Conservation (phyloP, 805 yeast species). For the Wickerhamiella spandovensis region DNA sequence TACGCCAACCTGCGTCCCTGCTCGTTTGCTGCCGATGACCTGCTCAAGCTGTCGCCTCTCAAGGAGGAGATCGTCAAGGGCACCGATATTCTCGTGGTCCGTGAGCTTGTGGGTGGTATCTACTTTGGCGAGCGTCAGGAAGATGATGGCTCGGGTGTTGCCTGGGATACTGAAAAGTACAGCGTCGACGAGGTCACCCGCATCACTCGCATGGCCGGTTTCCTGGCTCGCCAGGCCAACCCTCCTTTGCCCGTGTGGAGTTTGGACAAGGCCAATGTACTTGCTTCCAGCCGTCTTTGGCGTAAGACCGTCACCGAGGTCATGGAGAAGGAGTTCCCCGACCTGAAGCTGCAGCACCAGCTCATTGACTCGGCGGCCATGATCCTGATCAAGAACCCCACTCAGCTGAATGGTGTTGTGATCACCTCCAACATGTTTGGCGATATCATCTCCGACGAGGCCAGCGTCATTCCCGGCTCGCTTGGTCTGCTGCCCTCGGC, state of each 20-base stretch:
- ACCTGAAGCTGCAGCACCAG: constrained; percentile 77
- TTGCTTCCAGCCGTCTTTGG: constrained; percentile 95
- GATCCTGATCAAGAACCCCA: constrained; percentile 88
- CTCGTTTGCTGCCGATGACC: constrained; percentile 73
- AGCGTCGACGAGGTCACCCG: constrained; percentile 86
- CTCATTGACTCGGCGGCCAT: constrained; percentile 97
- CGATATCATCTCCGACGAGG: constrained; percentile 95
- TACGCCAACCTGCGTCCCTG: constrained; percentile 97
- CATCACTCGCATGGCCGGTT: constrained; percentile 97
- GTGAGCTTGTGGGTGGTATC: constrained; percentile 96
- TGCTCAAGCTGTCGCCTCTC: constrained; percentile 78
- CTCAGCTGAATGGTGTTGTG: constrained; percentile 80
- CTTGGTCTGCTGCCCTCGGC: constrained; percentile 93
- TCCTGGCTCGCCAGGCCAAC: constrained; percentile 78
- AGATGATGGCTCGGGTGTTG: constrained; percentile 75
- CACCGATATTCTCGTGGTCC: constrained; percentile 81
- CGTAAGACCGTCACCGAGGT: constrained; percentile 82
- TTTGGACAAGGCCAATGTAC: constrained; percentile 91
- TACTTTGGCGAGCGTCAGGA: constrained; percentile 94
- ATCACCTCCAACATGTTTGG: constrained; percentile 96
- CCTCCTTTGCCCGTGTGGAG: constrained; percentile 97
- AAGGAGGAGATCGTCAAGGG: constrained; percentile 77
- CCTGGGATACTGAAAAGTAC: constrained; percentile 89
- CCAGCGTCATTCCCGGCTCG: constrained; percentile 95
- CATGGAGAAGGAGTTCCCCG: constrained; percentile 81